Evolutionary conservation across 306 rosid species (phyloP).

Genomic region (Canavalia ensiformis): DNA sequence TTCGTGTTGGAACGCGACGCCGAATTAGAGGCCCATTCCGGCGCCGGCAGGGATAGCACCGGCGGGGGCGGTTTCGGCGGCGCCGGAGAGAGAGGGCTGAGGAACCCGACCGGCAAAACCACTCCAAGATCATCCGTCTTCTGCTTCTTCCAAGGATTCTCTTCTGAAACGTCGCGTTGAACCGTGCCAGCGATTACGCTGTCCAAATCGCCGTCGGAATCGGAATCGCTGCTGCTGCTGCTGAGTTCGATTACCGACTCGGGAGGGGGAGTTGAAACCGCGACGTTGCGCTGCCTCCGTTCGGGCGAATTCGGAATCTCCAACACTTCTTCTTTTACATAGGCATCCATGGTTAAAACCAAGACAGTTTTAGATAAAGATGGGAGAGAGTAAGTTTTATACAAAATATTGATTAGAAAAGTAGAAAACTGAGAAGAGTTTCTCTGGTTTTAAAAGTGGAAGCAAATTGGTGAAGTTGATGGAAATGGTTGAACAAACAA

Average conservation of each 20-base stretch:
- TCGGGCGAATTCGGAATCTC: slow-evolving; percentile 23
- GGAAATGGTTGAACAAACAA: not conserved
- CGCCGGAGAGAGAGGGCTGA: slow-evolving; percentile 46
- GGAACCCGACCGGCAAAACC: slow-evolving; percentile 67
- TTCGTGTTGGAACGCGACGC: not conserved
- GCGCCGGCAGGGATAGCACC: slow-evolving; percentile 37
- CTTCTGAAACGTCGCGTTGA: slow-evolving; percentile 26
- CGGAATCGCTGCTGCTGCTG: slow-evolving; percentile 56
- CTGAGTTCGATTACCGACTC: slow-evolving; percentile 65
- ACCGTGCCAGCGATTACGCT: slow-evolving; percentile 34
- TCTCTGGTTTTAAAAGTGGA: not conserved
- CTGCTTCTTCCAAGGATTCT: slow-evolving; percentile 52
- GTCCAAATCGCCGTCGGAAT: slow-evolving; percentile 56
- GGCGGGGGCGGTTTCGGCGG: not conserved
- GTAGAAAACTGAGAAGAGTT: not conserved
- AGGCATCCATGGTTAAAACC: slow-evolving; percentile 55
- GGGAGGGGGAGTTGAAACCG: slow-evolving; percentile 15
- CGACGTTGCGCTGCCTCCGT: slow-evolving; percentile 4
- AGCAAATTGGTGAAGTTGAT: not conserved
- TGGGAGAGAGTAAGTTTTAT: not conserved
- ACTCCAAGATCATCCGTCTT: slow-evolving; percentile 53
- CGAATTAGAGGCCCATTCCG: slow-evolving; percentile 39
- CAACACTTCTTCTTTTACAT: slow-evolving; percentile 57
- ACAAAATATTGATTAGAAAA: not conserved
- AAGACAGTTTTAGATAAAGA: not conserved